Base-by-base conservation (phyloP, 768 basidiomycete species). In the Lepiota brunneoincarnata region DNA sequence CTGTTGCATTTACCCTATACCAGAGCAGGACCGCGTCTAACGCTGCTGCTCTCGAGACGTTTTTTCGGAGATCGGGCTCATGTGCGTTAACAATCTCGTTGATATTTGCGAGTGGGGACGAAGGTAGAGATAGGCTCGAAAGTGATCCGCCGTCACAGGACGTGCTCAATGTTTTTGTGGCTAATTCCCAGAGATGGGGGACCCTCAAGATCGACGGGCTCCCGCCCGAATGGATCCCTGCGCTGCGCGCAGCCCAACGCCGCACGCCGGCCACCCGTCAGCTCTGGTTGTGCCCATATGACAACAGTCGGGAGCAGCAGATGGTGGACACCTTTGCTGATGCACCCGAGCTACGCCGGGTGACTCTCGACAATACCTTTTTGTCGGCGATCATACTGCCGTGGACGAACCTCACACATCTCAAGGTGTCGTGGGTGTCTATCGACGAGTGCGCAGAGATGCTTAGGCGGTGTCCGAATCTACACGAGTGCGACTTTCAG, bases 391-490 rank as follows among this genome's bases (percentile, higher is more conserved):
- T 53, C 10, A 26, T 26, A n/a, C n/a, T 53, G 4, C 51, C 51
- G 0, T 53, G 51, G 51, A 38, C 34, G 5, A 23, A 36, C 0
- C 31, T 53, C n/a, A 53, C 44, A 4, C 44, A 53, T 39, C 34
- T 53, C 20, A 53, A 53, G 11, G 51, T 53, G 2, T 53, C 51
- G 6, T 53, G 51, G 51, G 51, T 53, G 37, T 53, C 51, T 1
- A 53, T 53, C 20, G 51, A 53, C 36, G 51, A 53, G 28, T 53
- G 51, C 26, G 51, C 42, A 4, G 51, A 53, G 37, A 53, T 53
- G 51, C 31, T 53, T 15, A 28, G 44, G 11, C 18, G 51, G 23
- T 53, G 51, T 20, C 43, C 42, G 6, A 14, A 17, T 2, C 35
- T 53, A 0, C 7, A 37, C 15, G 51, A 53, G 28, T 53, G 51